Base-by-base conservation (phyloP, 1,284 basidiomycete species). In the Waitea zeae region DNA sequence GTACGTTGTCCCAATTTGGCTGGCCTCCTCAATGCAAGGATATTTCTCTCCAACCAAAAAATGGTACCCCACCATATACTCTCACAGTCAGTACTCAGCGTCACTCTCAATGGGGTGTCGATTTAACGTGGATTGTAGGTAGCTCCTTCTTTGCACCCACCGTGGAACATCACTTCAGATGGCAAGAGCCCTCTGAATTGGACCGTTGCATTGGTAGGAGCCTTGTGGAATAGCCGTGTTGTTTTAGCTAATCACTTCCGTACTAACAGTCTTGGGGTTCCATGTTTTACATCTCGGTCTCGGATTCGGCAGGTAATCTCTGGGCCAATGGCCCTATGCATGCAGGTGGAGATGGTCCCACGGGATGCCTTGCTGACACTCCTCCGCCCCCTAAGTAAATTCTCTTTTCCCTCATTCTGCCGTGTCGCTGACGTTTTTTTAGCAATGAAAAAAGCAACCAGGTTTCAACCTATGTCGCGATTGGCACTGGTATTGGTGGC, bases 301-400 rank as follows among this genome's bases (percentile, higher is more conserved):
- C 57, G 4, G 71, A 75, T 44, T 54, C 66, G 0, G 46, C 47
- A 19, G 68, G 68, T 5, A 56, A 58, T 30, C 49, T 49, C 17
- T 74, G 71, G 70, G 46, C 65, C 1, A 61, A 65, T 41, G 72
- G 71, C 0, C 67, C 68, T 1, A 44, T 73, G 4, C 70, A 73
- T 39, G 58, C 56, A 32, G 60, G 59, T 12, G 55, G 53, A 6
- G 50, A 48, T 22, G 56, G 54, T 11, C 42, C 55, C 1, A 56
- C 52, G 11, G 48, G 48, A 14, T 67, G 65, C 42, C 49, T 66
- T 12, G 47, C n/a, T n/a, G n/a, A n/a, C n/a, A 26, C 24, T 26
- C n/a, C 7, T 26, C 24, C n/a, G 7, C 24, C 24, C 24, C 7
- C 9, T 26, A 9, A n/a, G 29, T 30, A 6, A 17, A 15, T 17